Conservation (phyloP, 2,329 filamentous ascomycete species). For the Monosporascus ibericus region DNA sequence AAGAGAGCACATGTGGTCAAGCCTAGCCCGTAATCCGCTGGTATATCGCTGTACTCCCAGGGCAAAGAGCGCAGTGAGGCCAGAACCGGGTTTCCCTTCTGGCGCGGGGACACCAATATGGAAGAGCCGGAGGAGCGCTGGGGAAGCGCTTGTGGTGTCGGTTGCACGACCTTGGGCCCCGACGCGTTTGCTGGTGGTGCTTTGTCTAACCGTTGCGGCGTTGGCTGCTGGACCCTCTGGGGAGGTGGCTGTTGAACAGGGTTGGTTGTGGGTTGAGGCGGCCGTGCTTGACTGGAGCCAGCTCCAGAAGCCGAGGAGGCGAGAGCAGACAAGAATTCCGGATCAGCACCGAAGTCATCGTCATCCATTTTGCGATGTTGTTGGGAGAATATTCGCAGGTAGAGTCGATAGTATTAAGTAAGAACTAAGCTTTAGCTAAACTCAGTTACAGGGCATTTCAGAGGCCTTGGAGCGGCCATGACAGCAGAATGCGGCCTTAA, state of each 20-base stretch:
- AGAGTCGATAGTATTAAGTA: no score
- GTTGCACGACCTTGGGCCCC: conserved; percentile 65
- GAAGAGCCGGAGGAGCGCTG: conserved; percentile 60
- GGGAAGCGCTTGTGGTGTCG: conserved; percentile 79
- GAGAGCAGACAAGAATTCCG: conserved; percentile 33
- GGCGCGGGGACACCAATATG: conserved; percentile 83
- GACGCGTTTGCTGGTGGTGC: conserved; percentile 34
- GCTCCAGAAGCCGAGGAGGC: conserved; percentile 20
- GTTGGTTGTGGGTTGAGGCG: conserved; percentile 16
- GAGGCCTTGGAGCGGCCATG: neutral
- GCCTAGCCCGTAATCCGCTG: conserved; percentile 86
- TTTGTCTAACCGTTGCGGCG: conserved; percentile 50
- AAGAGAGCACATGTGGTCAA: conserved; percentile 86
- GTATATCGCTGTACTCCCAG: conserved; percentile 98
- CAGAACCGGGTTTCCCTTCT: conserved; percentile 92
- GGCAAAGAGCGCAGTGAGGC: conserved; percentile 73
- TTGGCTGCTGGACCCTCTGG: conserved; percentile 38
- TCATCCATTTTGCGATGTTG: conserved; percentile 27
- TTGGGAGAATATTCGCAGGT: neutral
- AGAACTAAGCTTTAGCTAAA: no score
- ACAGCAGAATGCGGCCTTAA: neutral
- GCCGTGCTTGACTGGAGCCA: conserved; percentile 12
- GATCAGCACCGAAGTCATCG: conserved; percentile 40
- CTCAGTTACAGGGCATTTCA: neutral
- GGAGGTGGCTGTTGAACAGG: conserved; percentile 35